Evolutionary conservation across 2,329 filamentous ascomycete species (phyloP).

Genomic region (Gaeumannomyces tritici): DNA sequence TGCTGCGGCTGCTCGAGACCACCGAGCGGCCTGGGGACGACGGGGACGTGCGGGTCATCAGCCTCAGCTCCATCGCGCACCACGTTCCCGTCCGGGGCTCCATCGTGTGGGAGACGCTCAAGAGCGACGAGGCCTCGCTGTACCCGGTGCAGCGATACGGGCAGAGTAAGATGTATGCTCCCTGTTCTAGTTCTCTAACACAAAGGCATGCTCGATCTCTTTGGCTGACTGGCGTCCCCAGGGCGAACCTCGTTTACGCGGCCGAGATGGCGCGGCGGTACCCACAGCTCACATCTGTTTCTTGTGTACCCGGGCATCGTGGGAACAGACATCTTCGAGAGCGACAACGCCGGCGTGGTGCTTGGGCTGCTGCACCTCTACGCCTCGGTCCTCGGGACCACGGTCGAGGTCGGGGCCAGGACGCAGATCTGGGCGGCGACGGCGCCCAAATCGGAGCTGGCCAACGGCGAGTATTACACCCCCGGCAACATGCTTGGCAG

Average conservation of each 20-base stretch:
- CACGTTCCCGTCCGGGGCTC: conserved; percentile 7
- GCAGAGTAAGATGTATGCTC: conserved; percentile 36
- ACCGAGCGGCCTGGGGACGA: conserved; percentile 3
- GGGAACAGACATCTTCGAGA: conserved; percentile 8
- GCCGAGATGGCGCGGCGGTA: conserved; percentile 13
- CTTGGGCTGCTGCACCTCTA: not conserved
- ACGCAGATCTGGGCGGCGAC: conserved; percentile 34
- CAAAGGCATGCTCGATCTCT: too few relatives aligned
- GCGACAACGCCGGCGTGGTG: conserved; percentile 10
- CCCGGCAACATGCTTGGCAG: conserved; percentile 15
- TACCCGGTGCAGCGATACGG: conserved; percentile 24
- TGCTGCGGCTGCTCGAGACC: conserved; percentile 15
- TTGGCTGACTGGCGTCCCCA: too few relatives aligned
- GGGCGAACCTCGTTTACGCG: conserved; percentile 32
- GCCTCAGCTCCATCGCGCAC: conserved; percentile 12
- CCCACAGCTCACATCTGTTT: not conserved
- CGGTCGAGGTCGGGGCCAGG: conserved; percentile 20
- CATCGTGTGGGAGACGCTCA: conserved; percentile 9
- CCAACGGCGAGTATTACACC: conserved; percentile 22
- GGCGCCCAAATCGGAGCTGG: conserved; percentile 14
- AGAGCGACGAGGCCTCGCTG: conserved; percentile 6
- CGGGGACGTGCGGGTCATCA: conserved; percentile 16
- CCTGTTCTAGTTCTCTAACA: too few relatives aligned
- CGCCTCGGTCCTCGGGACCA: not conserved
- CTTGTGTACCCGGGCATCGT: conserved; percentile 4